Percentiles rank a stretch among this genome's conserved stretches.
Evolutionary conservation across 805 yeast species (phyloP).

Genomic region (Saturnispora ahearnii): DNA sequence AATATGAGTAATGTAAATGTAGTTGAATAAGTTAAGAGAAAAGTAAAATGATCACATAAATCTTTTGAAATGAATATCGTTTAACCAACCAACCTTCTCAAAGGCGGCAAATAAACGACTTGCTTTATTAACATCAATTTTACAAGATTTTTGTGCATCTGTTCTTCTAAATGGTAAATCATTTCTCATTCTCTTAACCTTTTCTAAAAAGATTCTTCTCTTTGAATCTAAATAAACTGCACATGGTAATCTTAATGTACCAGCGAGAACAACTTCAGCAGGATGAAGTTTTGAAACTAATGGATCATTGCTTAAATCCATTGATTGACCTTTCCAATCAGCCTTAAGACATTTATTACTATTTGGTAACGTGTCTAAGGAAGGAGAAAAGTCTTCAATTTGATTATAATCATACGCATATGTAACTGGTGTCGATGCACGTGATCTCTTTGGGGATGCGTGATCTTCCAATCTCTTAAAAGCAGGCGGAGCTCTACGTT

Average conservation of each 20-base stretch:
- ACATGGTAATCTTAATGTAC: conserved; percentile 81
- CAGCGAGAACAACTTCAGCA: conserved; percentile 80
- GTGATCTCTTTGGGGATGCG: conserved; percentile 13
- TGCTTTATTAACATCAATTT: conserved; percentile 95
- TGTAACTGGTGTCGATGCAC: conserved; percentile 34
- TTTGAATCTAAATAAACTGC: conserved; percentile 73
- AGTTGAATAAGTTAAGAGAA: neutral
- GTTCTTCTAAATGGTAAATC: conserved; percentile 87
- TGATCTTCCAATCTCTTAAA: conserved; percentile 23
- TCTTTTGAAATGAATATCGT: conserved; percentile 58
- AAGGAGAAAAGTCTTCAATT: conserved; percentile 79
- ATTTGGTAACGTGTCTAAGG: conserved; percentile 54
- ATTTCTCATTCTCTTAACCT: conserved; percentile 62
- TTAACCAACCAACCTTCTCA: conserved; percentile 87
- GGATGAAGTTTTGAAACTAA: conserved; percentile 70
- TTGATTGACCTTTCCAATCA: conserved; percentile 98
- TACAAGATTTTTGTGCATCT: conserved; percentile 95
- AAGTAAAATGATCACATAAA: conserved; percentile 22
- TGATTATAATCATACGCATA: conserved; percentile 54
- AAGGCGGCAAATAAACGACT: conserved; percentile 83
- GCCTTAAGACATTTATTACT: conserved; percentile 68
- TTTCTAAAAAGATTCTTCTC: conserved; percentile 81
- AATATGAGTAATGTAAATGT: neutral
- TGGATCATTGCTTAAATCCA: conserved; percentile 80
- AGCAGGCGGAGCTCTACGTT: neutral